A percentile compares a stretch with the other conserved stretches of the same genome.
Conservation (phyloP, 495 filamentous ascomycete genomes). For the Paragyromitra xinjiangensis region DNA sequence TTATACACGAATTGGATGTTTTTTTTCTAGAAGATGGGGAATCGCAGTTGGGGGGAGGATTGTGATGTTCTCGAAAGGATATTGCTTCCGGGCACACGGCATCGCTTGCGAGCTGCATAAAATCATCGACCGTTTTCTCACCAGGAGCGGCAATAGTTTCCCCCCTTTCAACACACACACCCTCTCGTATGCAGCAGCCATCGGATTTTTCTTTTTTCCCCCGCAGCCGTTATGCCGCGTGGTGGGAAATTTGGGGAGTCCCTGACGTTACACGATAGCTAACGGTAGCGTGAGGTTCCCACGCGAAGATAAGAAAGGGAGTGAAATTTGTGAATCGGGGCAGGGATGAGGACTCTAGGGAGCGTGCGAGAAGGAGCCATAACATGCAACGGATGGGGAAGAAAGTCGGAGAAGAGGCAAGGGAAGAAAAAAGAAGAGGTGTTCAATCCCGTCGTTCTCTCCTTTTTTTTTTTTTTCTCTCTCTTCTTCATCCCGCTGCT, state of each 20-base stretch:
- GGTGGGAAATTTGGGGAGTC: conserved; percentile 22
- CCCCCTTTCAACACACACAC: not conserved
- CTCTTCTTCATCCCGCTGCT: conserved; percentile 24
- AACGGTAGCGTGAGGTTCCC: conserved; percentile 18
- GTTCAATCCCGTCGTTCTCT: conserved; percentile 36
- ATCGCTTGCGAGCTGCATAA: conserved; percentile 8
- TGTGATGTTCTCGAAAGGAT: not conserved
- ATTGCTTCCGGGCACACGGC: conserved; percentile 2
- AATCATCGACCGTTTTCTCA: conserved; percentile 11
- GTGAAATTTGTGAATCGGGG: conserved; percentile 37
- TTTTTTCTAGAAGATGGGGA: conserved; percentile 7
- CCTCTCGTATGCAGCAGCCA: not conserved
- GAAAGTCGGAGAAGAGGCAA: conserved; percentile 25
- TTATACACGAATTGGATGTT: not conserved
- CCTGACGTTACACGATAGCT: conserved; percentile 16
- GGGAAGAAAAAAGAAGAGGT: conserved; percentile 33
- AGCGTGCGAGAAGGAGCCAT: conserved; percentile 39
- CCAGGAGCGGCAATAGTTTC: not conserved
- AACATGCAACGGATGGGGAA: conserved; percentile 36
- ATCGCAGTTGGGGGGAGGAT: not conserved
- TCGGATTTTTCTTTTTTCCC: conserved; percentile 39
- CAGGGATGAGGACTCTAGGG: conserved; percentile 39
- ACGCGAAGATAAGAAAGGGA: conserved; percentile 46
- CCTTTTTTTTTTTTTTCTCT: conserved; percentile 30
- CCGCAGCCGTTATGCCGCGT: conserved; percentile 49